A percentile compares a stretch with the other conserved stretches of the same genome.
phyloP scores from a whole-genome alignment of 495 filamentous ascomycete genomes.

The Aspergillus avenaceus region DNA sequence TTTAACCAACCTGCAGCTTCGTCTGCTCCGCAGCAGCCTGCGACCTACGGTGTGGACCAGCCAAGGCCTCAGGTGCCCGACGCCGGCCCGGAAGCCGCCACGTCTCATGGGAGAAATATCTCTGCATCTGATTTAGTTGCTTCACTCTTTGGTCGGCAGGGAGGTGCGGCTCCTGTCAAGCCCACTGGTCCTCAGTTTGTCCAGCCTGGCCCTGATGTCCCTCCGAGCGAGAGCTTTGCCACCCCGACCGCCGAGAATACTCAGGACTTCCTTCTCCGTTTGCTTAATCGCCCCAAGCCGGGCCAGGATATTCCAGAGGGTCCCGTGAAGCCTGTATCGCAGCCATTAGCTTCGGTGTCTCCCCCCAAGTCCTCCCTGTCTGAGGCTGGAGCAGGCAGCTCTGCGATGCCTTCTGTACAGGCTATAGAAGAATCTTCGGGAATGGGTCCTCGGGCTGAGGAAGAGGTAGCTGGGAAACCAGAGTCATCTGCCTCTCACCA shows the following conservation, averaged over 20 bases:
- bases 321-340: constrained; percentile 6
- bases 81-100: constrained; percentile 27
- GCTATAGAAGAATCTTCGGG: constrained; percentile 14
- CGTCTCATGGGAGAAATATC: constrained; percentile 48
- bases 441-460: constrained; percentile 11
- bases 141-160: constrained; percentile 47
- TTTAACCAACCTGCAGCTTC: constrained; percentile 57
- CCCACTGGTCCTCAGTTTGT: constrained; percentile 12
- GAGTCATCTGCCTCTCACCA: constrained; percentile 25
- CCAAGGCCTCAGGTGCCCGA: constrained; percentile 33
- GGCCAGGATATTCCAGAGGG: constrained; percentile 18
- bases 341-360: constrained; percentile 11
- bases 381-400: constrained; percentile 4
- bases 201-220: constrained; percentile 27
- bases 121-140: constrained; percentile 63
- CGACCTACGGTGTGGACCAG: constrained; percentile 25
- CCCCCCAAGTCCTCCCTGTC: constrained; percentile 13
- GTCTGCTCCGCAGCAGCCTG: constrained; percentile 28
- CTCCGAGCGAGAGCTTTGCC: constrained; percentile 16
- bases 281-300: constrained; percentile 58
- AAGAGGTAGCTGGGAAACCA: constrained; percentile 21
- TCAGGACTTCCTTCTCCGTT: constrained; percentile 61
- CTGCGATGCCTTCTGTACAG: constrained; percentile 22
- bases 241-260: constrained; percentile 44
- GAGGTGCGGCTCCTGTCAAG: constrained; percentile 20